Evolutionary conservation across 225 moss, liverwort and hornwort genomes (phyloP).

Genomic region (Straminergon stramineum): DNA sequence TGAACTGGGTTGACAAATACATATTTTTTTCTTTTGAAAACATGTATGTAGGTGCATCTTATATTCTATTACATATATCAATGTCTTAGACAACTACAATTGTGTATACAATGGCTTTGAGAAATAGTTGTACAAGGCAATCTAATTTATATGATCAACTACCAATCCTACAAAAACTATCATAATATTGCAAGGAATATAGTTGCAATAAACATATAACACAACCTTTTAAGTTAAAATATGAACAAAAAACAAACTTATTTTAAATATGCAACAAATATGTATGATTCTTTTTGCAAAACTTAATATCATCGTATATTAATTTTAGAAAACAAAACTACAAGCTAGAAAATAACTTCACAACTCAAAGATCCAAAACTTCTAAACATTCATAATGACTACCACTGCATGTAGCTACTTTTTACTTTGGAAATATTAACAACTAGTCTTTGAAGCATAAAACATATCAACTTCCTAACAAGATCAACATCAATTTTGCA

Average conservation of each 20-base stretch:
- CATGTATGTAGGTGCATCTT: not conserved
- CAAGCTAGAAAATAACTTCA: not conserved
- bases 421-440: not conserved
- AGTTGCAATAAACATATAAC: too few relatives aligned
- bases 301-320: not conserved
- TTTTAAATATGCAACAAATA: not conserved
- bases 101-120: not conserved
- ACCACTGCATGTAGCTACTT: fast-evolving
- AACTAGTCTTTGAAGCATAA: not conserved
- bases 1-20: not conserved
- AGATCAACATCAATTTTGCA: not conserved
- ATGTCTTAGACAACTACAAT: not conserved
- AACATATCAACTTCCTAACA: not conserved
- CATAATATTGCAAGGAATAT: too few relatives aligned
- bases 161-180: too few relatives aligned
- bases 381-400: not conserved
- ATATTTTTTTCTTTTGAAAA: not conserved
- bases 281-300: not conserved
- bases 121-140: too few relatives aligned
- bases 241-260: too few relatives aligned
- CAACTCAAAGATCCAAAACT: not conserved
- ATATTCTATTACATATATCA: not conserved
- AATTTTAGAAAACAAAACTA: not conserved
- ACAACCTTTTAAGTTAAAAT: too few relatives aligned
- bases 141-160: not conserved